A percentile compares a stretch with the other conserved stretches of the same genome.
phyloP scores from a whole-genome alignment of 192 early-diverging fungal genomes.

The Oehlia diaphana region DNA sequence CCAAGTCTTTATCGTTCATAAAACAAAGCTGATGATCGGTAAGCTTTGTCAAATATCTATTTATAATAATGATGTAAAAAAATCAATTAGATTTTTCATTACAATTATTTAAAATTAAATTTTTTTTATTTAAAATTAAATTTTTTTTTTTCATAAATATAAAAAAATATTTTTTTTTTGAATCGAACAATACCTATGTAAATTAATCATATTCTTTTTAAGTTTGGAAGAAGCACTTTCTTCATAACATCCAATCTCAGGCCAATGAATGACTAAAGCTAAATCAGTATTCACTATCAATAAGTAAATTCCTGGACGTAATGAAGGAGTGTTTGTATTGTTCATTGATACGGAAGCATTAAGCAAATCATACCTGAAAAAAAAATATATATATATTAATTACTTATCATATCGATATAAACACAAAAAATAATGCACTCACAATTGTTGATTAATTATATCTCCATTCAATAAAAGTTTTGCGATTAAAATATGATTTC shows the following conservation, averaged over 20 bases:
- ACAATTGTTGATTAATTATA: not conserved
- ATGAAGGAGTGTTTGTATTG: not conserved
- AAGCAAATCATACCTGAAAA: not conserved
- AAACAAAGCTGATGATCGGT: constrained; percentile 27
- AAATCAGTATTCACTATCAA: constrained; percentile 6
- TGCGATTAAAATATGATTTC: not conserved
- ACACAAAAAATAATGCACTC: not conserved
- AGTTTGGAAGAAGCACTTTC: constrained; percentile 12
- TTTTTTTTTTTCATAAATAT: too few relatives aligned
- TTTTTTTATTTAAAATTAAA: too few relatives aligned
- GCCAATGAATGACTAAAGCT: constrained; percentile 30
- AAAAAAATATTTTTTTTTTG: too few relatives aligned
- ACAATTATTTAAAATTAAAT: too few relatives aligned
- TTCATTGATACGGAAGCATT: not conserved
- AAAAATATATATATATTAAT: not conserved
- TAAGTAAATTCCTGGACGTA: constrained; percentile 10
- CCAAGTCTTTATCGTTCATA: constrained; percentile 22
- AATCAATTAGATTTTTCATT: too few relatives aligned
- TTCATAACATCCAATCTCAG: constrained; percentile 20
- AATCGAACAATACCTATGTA: constrained; percentile 23
- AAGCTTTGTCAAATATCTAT: constrained; percentile 28
- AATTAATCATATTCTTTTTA: constrained; percentile 33
- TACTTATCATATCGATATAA: not conserved
- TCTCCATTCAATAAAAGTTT: not conserved
- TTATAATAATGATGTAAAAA: not conserved